Evolutionary conservation across 2,329 filamentous ascomycete genomes (phyloP).

Genomic region (Trichoderma koningii): DNA sequence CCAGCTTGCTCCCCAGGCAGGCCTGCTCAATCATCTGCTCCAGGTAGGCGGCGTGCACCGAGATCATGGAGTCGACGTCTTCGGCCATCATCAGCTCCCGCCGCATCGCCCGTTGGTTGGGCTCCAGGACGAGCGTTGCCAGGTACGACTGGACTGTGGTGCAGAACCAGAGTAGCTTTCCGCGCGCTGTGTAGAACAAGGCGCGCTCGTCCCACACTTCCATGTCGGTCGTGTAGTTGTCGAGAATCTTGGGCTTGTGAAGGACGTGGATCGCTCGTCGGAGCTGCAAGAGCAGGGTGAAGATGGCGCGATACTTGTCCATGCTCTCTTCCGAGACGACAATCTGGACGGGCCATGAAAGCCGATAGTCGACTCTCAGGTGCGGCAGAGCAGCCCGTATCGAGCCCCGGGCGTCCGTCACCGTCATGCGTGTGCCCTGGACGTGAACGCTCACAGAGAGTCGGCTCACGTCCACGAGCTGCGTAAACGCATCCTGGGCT

Average conservation of each 20-base stretch:
- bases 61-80: conserved; percentile 81
- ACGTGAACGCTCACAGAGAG: conserved; percentile 59
- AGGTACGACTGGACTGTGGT: conserved; percentile 75
- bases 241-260: conserved; percentile 53
- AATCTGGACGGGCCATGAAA: conserved; percentile 69
- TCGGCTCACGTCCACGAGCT: conserved; percentile 59
- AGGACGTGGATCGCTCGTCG: conserved; percentile 70
- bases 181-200: conserved; percentile 62
- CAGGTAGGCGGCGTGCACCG: conserved; percentile 65
- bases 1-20: conserved; percentile 67
- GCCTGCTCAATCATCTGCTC: conserved; percentile 66
- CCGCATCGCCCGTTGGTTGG: conserved; percentile 59
- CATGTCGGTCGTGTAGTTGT: conserved; percentile 44
- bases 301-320: conserved; percentile 68
- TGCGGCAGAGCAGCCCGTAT: conserved; percentile 59
- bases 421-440: conserved; percentile 45
- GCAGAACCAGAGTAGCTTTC: conserved; percentile 75
- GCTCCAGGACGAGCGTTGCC: conserved; percentile 69
- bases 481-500: conserved; percentile 69
- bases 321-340: conserved; percentile 69
- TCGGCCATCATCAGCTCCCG: conserved; percentile 59
- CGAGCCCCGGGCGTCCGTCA: conserved; percentile 55
- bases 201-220: conserved; percentile 47
- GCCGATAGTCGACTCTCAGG: conserved; percentile 67
- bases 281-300: conserved; percentile 76